A percentile compares a stretch with the other conserved stretches of the same genome.
phyloP scores from a whole-genome alignment of 2,329 filamentous ascomycete species.

The Aspergillus terreus region DNA sequence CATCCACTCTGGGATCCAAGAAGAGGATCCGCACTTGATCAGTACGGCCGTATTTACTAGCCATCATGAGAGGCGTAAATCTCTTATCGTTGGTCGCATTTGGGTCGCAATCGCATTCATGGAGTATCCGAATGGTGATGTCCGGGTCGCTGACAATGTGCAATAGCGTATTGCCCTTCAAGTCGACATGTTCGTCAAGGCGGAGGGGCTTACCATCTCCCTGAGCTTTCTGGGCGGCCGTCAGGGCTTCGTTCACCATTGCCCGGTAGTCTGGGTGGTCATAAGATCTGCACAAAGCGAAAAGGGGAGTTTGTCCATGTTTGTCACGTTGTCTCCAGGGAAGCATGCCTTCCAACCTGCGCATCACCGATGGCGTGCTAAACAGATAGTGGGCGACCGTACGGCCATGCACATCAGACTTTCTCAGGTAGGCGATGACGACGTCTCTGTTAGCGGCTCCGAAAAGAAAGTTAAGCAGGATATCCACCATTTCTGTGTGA shows the following conservation, averaged over 20 bases:
- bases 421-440: constrained; percentile 65
- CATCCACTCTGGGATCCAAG: constrained; percentile 79
- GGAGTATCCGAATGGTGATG: constrained; percentile 70
- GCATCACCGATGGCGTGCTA: constrained; percentile 77
- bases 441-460: constrained; percentile 53
- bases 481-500: constrained; percentile 68
- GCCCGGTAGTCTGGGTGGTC: constrained; percentile 80
- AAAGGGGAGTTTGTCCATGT: constrained; percentile 96
- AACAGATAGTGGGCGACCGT: constrained; percentile 96
- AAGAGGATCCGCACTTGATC: constrained; percentile 90
- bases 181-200: constrained; percentile 87
- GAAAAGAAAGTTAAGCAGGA: constrained; percentile 69
- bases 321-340: constrained; percentile 91
- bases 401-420: constrained; percentile 79
- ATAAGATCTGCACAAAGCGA: constrained; percentile 91
- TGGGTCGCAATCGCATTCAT: constrained; percentile 87
- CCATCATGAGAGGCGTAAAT: constrained; percentile 95
- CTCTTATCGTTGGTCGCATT: constrained; percentile 93
- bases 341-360: constrained; percentile 69
- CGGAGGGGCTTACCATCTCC: constrained; percentile 76
- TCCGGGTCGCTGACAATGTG: constrained; percentile 88
- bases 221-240: constrained; percentile 70
- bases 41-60: constrained; percentile 93
- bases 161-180: constrained; percentile 89
- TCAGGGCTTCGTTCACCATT: constrained; percentile 82